Conservation (phyloP, 2,329 filamentous ascomycete species). For the Penicillium hordei region DNA sequence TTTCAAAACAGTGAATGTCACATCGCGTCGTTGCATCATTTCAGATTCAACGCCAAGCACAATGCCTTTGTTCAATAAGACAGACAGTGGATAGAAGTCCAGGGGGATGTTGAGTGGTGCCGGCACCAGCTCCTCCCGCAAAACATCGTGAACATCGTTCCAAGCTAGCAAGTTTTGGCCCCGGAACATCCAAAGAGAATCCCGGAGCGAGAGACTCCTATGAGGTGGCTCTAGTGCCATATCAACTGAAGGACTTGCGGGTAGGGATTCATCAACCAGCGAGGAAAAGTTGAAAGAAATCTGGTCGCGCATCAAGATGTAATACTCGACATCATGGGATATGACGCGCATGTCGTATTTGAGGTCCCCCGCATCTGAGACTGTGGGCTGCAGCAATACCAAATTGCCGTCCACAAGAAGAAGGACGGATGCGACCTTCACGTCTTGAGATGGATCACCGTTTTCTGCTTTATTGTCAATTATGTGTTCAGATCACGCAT, state of each 20-base stretch:
- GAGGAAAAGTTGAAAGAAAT: constrained; percentile 52
- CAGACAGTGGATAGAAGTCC: constrained; percentile 94
- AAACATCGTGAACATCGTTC: constrained; percentile 82
- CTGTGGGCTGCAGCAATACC: constrained; percentile 82
- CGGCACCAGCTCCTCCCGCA: constrained; percentile 73
- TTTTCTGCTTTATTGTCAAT: constrained; percentile 53
- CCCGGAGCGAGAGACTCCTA: constrained; percentile 61
- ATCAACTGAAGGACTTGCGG: constrained; percentile 51
- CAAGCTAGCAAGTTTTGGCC: constrained; percentile 82
- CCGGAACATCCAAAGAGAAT: constrained; percentile 95
- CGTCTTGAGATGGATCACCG: constrained; percentile 93
- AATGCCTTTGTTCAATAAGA: constrained; percentile 84
- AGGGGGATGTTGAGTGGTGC: constrained; percentile 73
- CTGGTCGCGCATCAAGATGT: constrained; percentile 87
- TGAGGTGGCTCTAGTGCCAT: constrained; percentile 47
- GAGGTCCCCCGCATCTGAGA: constrained; percentile 76
- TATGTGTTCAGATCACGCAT: neutral
- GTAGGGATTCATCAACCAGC: constrained; percentile 49
- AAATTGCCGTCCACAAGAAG: constrained; percentile 98
- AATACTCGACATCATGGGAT: constrained; percentile 94
- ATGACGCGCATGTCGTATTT: constrained; percentile 99
- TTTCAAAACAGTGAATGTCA: constrained; percentile 85
- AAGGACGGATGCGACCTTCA: constrained; percentile 86
- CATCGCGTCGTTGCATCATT: constrained; percentile 85
- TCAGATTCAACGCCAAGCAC: constrained; percentile 89